phyloP scores from a whole-genome alignment of 228 moss, liverwort and hornwort genomes.

The Sphagnum fallax region DNA sequence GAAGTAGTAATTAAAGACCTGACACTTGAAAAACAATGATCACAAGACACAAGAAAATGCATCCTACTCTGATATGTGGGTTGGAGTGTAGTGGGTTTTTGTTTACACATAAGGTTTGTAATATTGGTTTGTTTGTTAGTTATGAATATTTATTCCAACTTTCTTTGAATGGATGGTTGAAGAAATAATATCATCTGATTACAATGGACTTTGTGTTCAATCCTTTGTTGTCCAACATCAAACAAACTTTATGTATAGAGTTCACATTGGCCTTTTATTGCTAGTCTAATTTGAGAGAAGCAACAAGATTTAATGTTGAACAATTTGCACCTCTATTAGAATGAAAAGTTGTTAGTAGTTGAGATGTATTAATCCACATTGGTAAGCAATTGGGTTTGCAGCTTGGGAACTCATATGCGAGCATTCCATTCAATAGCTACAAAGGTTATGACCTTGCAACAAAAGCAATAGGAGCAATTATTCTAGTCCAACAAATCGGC shows the following conservation, averaged over 20 bases:
- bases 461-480: slow-evolving; percentile 90
- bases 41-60: slow-evolving; percentile 95
- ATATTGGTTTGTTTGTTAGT: too few relatives aligned
- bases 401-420: slow-evolving; percentile 89
- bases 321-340: too few relatives aligned
- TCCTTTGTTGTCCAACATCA: not conserved
- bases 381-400: slow-evolving; percentile 40
- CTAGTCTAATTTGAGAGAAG: too few relatives aligned
- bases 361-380: not conserved
- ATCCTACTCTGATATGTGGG: slow-evolving; percentile 82
- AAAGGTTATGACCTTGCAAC: slow-evolving; percentile 82
- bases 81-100: not conserved
- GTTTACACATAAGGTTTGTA: too few relatives aligned
- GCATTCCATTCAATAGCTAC: slow-evolving; percentile 96
- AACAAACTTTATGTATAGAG: not conserved
- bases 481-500: too few relatives aligned
- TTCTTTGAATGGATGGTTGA: too few relatives aligned
- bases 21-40: slow-evolving; percentile 77
- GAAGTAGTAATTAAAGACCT: slow-evolving; percentile 68
- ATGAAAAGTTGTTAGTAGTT: too few relatives aligned
- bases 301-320: too few relatives aligned
- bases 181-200: too few relatives aligned
- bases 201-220: too few relatives aligned
- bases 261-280: not conserved
- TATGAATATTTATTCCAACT: too few relatives aligned